These are phyloP conservation scores for Zygosaccharomyces lentus DNA, from an alignment of 805 yeast species.

Conservation along the genomic window DNA sequence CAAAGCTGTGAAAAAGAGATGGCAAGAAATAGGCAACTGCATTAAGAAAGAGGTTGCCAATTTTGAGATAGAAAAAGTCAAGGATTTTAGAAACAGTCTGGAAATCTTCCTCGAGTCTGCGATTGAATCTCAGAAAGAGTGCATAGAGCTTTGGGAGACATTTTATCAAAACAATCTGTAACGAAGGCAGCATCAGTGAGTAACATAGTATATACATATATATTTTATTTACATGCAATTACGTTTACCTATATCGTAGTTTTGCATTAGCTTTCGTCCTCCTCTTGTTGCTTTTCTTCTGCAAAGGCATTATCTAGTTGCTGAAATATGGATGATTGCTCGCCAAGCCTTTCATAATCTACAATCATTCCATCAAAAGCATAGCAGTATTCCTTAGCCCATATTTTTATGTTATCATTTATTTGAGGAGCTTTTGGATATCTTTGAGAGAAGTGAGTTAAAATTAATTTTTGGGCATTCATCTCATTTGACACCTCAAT, in stretches of 20 bases:
- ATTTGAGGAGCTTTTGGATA: constrained; percentile 56
- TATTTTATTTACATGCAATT: constrained; percentile 7
- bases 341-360: constrained; percentile 42
- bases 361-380: constrained; percentile 68
- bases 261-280: constrained; percentile 23
- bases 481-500: constrained; percentile 61
- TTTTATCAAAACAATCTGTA: constrained; percentile 59
- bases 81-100: constrained; percentile 81
- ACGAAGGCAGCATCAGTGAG: background rate
- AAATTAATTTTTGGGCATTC: constrained; percentile 64
- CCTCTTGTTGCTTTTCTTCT: constrained; percentile 30
- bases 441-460: constrained; percentile 93
- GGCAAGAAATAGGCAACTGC: constrained; percentile 57
- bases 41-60: constrained; percentile 61
- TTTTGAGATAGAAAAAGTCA: constrained; percentile 72
- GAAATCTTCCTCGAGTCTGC: constrained; percentile 88
- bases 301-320: constrained; percentile 31
- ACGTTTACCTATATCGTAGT: constrained; percentile 14
- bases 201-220: background rate
- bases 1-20: constrained; percentile 50
- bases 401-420: constrained; percentile 27
- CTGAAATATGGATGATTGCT: constrained; percentile 31
- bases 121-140: constrained; percentile 89
- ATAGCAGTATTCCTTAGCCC: constrained; percentile 40
- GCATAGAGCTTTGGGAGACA: constrained; percentile 82